Evolutionary conservation across 1,284 basidiomycete species (phyloP).

Genomic region (Ceratobasidium sp.): DNA sequence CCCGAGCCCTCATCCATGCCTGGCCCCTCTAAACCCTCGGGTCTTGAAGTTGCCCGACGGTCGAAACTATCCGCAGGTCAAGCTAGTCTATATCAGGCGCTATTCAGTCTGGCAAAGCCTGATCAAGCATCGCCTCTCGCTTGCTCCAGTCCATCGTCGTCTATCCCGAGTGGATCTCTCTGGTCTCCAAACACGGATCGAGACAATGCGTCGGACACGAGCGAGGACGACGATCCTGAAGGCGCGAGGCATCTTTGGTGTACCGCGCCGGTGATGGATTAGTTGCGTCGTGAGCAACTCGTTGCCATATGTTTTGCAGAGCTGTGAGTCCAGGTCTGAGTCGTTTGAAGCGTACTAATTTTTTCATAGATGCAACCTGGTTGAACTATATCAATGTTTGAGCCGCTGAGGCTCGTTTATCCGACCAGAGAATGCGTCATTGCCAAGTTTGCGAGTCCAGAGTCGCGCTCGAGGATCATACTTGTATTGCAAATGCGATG

Average conservation of each 20-base stretch:
- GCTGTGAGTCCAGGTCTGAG: slow-evolving; percentile 3
- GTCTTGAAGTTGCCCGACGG: neutral
- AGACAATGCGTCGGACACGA: slow-evolving; percentile 26
- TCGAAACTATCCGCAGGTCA: neutral
- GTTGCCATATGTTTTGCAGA: slow-evolving; percentile 23
- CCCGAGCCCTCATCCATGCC: neutral
- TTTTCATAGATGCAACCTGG: neutral
- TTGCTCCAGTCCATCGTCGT: neutral
- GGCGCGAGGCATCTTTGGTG: slow-evolving; percentile 5
- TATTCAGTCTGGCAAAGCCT: neutral
- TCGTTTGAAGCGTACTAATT: neutral
- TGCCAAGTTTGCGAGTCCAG: neutral
- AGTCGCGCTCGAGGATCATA: neutral
- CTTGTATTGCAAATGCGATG: neutral
- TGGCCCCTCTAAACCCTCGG: neutral
- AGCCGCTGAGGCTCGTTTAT: slow-evolving; percentile 11
- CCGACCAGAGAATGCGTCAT: slow-evolving; percentile 9
- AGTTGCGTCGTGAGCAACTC: slow-evolving; percentile 6
- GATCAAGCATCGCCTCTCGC: neutral
- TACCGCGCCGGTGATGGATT: slow-evolving; percentile 4
- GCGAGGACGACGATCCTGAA: slow-evolving; percentile 29
- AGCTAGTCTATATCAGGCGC: neutral
- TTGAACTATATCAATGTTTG: slow-evolving; percentile 14
- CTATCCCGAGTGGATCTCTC: slow-evolving; percentile 21
- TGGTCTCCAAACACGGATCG: slow-evolving; percentile 28